Evolutionary conservation across 2,329 filamentous ascomycete species (phyloP).

Genomic region (Trichothecium sympodiale): DNA sequence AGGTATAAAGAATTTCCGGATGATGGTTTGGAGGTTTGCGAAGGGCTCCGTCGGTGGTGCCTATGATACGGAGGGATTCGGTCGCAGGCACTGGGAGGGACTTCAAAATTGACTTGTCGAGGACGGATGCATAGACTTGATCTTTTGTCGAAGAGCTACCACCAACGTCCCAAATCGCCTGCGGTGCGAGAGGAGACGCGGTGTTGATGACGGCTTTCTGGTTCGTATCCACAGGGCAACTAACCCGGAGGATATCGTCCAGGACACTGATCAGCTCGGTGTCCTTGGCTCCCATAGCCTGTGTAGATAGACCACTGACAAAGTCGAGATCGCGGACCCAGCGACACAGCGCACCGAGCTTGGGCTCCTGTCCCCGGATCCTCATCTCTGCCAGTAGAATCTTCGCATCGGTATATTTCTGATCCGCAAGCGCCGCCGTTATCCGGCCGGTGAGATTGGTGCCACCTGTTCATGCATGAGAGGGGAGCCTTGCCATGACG

Average conservation of each 20-base stretch:
- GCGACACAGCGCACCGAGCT: slow-evolving; percentile 57
- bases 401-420: slow-evolving; percentile 52
- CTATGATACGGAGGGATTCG: slow-evolving; percentile 43
- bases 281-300: slow-evolving; percentile 29
- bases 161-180: slow-evolving; percentile 50
- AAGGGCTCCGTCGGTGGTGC: slow-evolving; percentile 46
- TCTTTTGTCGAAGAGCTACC: slow-evolving; percentile 16
- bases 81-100: slow-evolving; percentile 23
- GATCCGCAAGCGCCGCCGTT: slow-evolving; percentile 53
- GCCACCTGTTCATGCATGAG: slow-evolving; percentile 24
- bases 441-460: slow-evolving; percentile 57
- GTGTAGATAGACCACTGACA: slow-evolving; percentile 52
- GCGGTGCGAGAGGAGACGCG: slow-evolving; percentile 40
- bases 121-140: slow-evolving; percentile 43
- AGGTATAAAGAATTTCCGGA: slow-evolving; percentile 53
- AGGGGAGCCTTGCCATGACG: too few relatives aligned
- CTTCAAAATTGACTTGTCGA: slow-evolving; percentile 43
- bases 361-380: slow-evolving; percentile 52
- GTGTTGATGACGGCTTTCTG: slow-evolving; percentile 12
- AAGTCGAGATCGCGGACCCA: slow-evolving; percentile 65
- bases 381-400: slow-evolving; percentile 60
- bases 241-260: slow-evolving; percentile 53
- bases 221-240: slow-evolving; percentile 46
- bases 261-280: slow-evolving; percentile 47
- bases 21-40: slow-evolving; percentile 60